These are phyloP conservation scores for Nothophytophthora sp. DNA, from an alignment of 352 stramenopile species.

Conservation along the genomic window DNA sequence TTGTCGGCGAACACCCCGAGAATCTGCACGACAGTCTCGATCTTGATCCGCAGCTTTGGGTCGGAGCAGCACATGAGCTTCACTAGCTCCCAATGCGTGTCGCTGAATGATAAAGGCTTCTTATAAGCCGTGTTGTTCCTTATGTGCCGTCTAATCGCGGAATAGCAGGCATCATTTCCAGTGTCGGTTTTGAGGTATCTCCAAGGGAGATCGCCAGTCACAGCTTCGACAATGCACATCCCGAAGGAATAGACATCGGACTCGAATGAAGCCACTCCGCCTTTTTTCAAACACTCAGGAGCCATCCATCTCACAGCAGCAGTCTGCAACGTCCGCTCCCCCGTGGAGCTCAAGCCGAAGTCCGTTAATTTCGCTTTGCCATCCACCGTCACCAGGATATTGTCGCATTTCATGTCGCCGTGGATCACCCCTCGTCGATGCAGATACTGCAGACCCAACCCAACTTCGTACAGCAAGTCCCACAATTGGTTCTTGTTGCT, in stretches of 20 bases:
- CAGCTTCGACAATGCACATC: too few relatives aligned
- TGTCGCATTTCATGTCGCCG: constrained; percentile 1
- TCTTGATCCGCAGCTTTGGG: not conserved
- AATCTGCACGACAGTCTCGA: not conserved
- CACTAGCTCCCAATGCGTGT: not conserved
- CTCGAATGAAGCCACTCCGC: too few relatives aligned
- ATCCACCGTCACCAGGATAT: constrained; percentile 1
- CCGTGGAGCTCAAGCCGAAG: not conserved
- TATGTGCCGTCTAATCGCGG: not conserved
- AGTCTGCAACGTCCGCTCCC: not conserved
- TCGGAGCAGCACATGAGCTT: not conserved
- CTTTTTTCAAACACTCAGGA: too few relatives aligned
- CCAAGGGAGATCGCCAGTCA: too few relatives aligned
- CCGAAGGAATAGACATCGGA: too few relatives aligned
- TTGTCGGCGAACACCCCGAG: not conserved
- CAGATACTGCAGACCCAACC: not conserved
- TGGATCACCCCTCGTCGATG: not conserved
- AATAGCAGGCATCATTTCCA: not conserved
- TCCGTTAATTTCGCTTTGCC: constrained; percentile 1
- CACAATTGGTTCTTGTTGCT: not conserved
- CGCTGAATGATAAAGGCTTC: not conserved
- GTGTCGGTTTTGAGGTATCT: not conserved
- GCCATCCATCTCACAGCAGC: too few relatives aligned
- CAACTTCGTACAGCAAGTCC: not conserved
- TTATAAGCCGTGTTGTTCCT: not conserved